A percentile compares a stretch with the other conserved stretches of the same genome.
phyloP scores from a whole-genome alignment of 2,329 filamentous ascomycete genomes.

The Microcyclosporella mali region DNA sequence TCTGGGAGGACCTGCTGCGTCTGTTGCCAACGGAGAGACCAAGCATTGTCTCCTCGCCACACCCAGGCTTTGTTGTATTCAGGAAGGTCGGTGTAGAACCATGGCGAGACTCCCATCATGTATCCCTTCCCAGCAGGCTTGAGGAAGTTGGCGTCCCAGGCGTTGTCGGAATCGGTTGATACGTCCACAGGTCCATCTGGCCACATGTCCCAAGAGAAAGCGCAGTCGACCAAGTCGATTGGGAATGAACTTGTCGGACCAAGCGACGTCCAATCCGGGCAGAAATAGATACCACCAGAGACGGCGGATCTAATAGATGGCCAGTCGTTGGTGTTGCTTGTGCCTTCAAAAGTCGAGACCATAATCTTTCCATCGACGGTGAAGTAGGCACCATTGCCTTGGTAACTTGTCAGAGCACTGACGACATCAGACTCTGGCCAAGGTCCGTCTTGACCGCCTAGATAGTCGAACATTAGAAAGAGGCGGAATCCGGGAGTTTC shows the following conservation, averaged over 20 bases:
- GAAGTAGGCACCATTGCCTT: conserved; percentile 41
- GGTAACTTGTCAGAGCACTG: conserved; percentile 45
- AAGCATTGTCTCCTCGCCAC: conserved; percentile 53
- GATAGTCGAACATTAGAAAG: conserved; percentile 53
- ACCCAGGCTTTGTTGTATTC: conserved; percentile 57
- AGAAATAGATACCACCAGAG: conserved; percentile 34
- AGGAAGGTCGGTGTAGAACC: conserved; percentile 54
- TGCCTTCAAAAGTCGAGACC: conserved; percentile 48
- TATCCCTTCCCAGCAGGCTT: conserved; percentile 42
- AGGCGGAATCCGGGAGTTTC: conserved; percentile 42
- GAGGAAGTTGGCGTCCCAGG: conserved; percentile 31
- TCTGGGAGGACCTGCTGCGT: conserved; percentile 46
- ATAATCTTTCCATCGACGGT: conserved; percentile 46
- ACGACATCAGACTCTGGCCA: conserved; percentile 31
- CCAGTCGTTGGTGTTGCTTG: conserved; percentile 5
- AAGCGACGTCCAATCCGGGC: conserved; percentile 44
- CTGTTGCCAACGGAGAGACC: conserved; percentile 55
- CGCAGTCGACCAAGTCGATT: conserved; percentile 35
- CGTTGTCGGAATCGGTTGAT: conserved; percentile 37
- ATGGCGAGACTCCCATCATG: conserved; percentile 44
- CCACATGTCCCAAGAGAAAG: conserved; percentile 48
- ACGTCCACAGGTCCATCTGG: conserved; percentile 46
- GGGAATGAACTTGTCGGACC: conserved; percentile 24
- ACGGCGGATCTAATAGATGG: conserved; percentile 29
- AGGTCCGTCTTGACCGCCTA: conserved; percentile 35